Evolutionary conservation across 164 flowering plant genomes (phyloP), one percentile per base, ranked within the genome.

Genomic region (Chloranthus sessilifolius): DNA sequence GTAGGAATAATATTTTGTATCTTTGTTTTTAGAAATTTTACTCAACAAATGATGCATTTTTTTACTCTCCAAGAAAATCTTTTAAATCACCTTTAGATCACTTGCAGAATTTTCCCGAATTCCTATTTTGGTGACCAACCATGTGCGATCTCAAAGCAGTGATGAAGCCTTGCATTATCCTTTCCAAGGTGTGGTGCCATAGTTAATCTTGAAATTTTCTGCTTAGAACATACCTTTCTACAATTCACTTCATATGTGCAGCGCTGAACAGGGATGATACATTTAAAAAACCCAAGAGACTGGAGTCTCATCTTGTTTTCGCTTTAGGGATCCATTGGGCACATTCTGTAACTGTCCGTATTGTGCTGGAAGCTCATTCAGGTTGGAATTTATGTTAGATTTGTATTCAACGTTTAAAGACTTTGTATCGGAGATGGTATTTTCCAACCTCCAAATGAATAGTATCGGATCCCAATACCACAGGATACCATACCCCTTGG

Each of bases 281-380:
- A 27, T 15, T 39, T 11, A 71, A 72, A 34, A 65, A 69, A 44
- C 55, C 50, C 3, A 33, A 52, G 15, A 71, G 64, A 54, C 57
- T 61, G 48, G 82, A 77, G 43, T 75, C 82, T 35, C 82, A 74
- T 65, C 83, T 80, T 35, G 76, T 80, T 78, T 85, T 88, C 52
- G 92, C 90, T 53, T 55, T 88, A 43, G 96, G 96, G 33, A 66
- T 76, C 60, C 60, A 77, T 42, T 88, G 96, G 96, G 92, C 96
- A 47, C 96, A 88, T 75, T 78, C 92, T 56, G 92, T 88, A 31
- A 78, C 80, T 55, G 74, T 75, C 10, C 83, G 88, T 58, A 76
- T 88, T 47, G 72, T 88, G 38, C 81, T 88, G 62, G 96, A 84
- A 75, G 41, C 76, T 43, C 69, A 58, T 67, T 75, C 83, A 78